phyloP scores from a whole-genome alignment of 495 filamentous ascomycete genomes.

The Talaromyces proteolyticus region DNA sequence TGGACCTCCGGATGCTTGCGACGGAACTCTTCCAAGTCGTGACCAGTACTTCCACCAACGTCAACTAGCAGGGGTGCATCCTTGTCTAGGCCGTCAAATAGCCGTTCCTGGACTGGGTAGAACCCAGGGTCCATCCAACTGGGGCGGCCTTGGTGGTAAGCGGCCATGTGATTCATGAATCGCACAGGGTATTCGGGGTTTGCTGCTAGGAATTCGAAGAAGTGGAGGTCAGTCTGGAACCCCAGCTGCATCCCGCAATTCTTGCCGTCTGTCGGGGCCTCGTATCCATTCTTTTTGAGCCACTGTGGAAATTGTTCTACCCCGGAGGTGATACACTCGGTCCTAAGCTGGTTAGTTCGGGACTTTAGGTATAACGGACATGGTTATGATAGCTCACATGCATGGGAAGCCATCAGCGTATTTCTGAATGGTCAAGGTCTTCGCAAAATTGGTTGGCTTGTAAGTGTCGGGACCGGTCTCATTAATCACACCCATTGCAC shows the following conservation, averaged over 20 bases:
- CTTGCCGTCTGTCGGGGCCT: conserved; percentile 22
- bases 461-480: conserved; percentile 20
- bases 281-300: conserved; percentile 23
- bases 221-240: conserved; percentile 23
- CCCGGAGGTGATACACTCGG: conserved; percentile 21
- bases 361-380: no score
- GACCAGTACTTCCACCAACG: conserved; percentile 43
- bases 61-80: conserved; percentile 44
- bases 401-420: conserved; percentile 3
- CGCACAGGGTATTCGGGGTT: conserved; percentile 12
- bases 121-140: conserved; percentile 41
- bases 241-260: conserved; percentile 26
- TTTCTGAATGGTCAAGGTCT: conserved; percentile 5
- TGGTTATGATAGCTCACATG: conserved; percentile 5
- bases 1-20: conserved; percentile 28
- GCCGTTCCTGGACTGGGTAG: conserved; percentile 37
- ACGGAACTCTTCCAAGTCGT: conserved; percentile 38
- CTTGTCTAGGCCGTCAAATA: conserved; percentile 12
- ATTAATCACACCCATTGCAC: conserved; percentile 17
- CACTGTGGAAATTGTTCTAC: conserved; percentile 22
- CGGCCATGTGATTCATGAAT: conserved; percentile 27
- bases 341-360: conserved; percentile 8
- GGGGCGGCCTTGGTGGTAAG: conserved; percentile 35
- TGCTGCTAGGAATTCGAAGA: conserved; percentile 24
- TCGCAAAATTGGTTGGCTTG: conserved; percentile 6